A percentile compares a stretch with the other conserved stretches of the same genome.
Evolutionary conservation across 1,284 basidiomycete species (phyloP).

Genomic region (Afroboletus lepidellus): DNA sequence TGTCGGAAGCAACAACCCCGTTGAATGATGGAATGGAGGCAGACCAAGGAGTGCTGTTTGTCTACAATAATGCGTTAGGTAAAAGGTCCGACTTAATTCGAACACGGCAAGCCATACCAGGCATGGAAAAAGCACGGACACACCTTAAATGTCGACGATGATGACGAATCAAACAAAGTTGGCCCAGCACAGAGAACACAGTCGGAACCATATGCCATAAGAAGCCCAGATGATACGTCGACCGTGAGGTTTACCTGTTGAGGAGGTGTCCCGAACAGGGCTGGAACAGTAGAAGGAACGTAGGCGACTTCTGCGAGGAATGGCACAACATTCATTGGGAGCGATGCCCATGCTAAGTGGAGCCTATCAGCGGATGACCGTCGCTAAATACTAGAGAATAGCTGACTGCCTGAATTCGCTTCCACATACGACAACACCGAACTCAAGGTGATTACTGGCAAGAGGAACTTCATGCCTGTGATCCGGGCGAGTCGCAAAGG

Average conservation of each 20-base stretch:
- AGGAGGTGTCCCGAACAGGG: conserved; percentile 28
- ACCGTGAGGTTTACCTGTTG: conserved; percentile 29
- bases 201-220: conserved; percentile 22
- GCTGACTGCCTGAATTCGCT: conserved; percentile 21
- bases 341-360: conserved; percentile 24
- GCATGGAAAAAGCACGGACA: background rate
- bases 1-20: conserved; percentile 19
- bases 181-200: conserved; percentile 30
- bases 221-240: conserved; percentile 6
- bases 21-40: conserved; percentile 16
- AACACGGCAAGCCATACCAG: background rate
- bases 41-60: conserved; percentile 18
- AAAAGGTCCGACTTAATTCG: background rate
- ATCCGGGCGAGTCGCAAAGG: background rate
- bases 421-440: conserved; percentile 10
- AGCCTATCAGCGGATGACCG: background rate
- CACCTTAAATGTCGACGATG: conserved; percentile 31
- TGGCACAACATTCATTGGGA: conserved; percentile 25
- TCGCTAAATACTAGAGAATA: background rate
- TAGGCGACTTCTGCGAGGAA: conserved; percentile 14
- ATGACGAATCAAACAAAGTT: conserved; percentile 19
- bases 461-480: background rate
- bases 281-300: conserved; percentile 17
- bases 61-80: conserved; percentile 9
- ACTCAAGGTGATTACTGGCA: conserved; percentile 2